A percentile compares a stretch with the other conserved stretches of the same genome.
These are phyloP conservation scores for Lentinula guzmanii DNA, from an alignment of 768 basidiomycete genomes.

Conservation along the genomic window DNA sequence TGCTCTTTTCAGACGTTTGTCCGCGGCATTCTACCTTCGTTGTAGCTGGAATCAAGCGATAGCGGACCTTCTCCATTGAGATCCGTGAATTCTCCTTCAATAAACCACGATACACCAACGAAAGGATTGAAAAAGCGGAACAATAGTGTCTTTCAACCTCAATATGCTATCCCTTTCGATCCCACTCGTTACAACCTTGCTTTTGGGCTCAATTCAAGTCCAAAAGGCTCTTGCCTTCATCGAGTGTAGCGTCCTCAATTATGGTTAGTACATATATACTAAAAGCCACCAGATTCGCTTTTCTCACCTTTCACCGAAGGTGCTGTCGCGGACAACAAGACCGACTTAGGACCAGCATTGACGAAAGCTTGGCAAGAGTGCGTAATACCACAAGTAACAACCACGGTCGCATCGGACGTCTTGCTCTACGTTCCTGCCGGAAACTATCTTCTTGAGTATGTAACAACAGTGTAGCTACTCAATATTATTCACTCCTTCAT, in stretches of 20 bases:
- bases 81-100: too few species aligned
- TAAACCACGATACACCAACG: too few species aligned
- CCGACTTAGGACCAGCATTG: conserved; percentile 20
- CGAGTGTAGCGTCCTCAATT: conserved; percentile 18
- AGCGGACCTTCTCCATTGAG: too few species aligned
- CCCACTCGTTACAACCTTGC: not conserved
- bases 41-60: too few species aligned
- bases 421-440: conserved; percentile 18
- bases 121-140: too few species aligned
- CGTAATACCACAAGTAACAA: conserved; percentile 14
- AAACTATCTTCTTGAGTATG: conserved; percentile 12
- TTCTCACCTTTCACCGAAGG: not conserved
- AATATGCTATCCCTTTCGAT: not conserved
- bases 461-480: not conserved
- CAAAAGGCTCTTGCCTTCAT: conserved; percentile 8
- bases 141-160: too few species aligned
- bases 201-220: not conserved
- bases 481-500: not conserved
- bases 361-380: conserved; percentile 15
- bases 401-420: conserved; percentile 11
- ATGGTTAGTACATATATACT: conserved; percentile 8
- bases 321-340: conserved; percentile 18
- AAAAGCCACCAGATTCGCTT: too few species aligned
- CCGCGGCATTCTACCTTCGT: too few species aligned
- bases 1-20: too few species aligned